Percentiles rank a stretch among this genome's conserved stretches.
These are phyloP conservation scores for Penicillium sp. DNA, from an alignment of 2,329 filamentous ascomycete genomes.

Conservation along the genomic window DNA sequence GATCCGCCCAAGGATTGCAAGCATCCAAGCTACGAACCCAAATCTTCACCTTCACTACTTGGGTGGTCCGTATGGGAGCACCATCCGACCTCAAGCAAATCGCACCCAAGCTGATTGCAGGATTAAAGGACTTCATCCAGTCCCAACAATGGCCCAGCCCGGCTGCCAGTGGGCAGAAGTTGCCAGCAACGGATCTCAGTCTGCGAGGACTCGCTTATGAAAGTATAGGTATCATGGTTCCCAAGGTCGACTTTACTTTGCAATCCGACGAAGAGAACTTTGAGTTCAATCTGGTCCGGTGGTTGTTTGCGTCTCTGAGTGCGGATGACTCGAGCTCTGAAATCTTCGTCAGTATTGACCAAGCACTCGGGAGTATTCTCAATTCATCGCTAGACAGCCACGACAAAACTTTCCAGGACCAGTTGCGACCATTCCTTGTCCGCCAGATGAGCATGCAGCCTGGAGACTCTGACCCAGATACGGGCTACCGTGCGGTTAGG, in stretches of 20 bases:
- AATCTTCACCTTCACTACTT: slow-evolving; percentile 83
- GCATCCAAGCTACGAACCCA: slow-evolving; percentile 77
- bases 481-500: slow-evolving; percentile 55
- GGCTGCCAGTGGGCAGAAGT: slow-evolving; percentile 52
- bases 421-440: slow-evolving; percentile 62
- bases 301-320: slow-evolving; percentile 81
- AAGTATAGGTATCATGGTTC: slow-evolving; percentile 78
- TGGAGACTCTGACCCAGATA: slow-evolving; percentile 41
- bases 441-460: slow-evolving; percentile 63
- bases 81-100: slow-evolving; percentile 63
- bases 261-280: slow-evolving; percentile 41
- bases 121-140: slow-evolving; percentile 72
- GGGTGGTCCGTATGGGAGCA: slow-evolving; percentile 75
- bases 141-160: slow-evolving; percentile 80
- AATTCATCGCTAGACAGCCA: slow-evolving; percentile 56
- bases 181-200: slow-evolving; percentile 61
- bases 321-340: slow-evolving; percentile 74
- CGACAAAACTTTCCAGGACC: slow-evolving; percentile 43
- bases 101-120: slow-evolving; percentile 67
- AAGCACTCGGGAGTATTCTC: slow-evolving; percentile 78
- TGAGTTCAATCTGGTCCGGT: slow-evolving; percentile 62
- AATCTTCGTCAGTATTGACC: slow-evolving; percentile 84
- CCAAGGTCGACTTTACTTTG: slow-evolving; percentile 43
- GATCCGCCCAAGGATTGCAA: slow-evolving; percentile 65
- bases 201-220: slow-evolving; percentile 85